phyloP scores from a whole-genome alignment of 139 green algal species.

The Limnomonas spitsbergensis region DNA sequence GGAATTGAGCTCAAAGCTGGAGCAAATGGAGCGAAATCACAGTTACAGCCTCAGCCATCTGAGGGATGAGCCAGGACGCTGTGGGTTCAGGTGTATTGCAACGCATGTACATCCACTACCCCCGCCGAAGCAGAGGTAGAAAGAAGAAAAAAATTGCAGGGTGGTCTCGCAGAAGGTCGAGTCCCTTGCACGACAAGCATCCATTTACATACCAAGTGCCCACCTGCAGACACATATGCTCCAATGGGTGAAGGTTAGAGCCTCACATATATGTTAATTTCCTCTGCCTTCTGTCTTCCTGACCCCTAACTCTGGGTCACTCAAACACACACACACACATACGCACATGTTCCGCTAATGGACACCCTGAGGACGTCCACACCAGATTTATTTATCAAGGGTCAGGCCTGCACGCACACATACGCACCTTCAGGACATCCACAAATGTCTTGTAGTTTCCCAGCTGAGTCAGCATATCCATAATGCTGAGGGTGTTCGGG shows the following conservation, averaged over 20 bases:
- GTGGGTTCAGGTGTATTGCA: background rate
- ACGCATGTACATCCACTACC: background rate
- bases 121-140: too few relatives aligned
- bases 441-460: conserved; percentile 50
- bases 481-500: conserved; percentile 29
- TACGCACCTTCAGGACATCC: conserved; percentile 46
- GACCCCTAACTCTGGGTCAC: background rate
- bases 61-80: background rate
- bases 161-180: too few relatives aligned
- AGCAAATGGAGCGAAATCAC: background rate
- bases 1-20: background rate
- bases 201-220: too few relatives aligned
- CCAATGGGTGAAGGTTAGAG: background rate
- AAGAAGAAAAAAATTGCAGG: too few relatives aligned
- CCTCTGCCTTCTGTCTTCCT: background rate
- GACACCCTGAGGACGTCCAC: background rate
- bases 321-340: background rate
- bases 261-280: background rate
- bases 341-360: background rate
- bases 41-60: background rate
- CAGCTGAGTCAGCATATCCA: conserved; percentile 43
- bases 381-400: background rate
- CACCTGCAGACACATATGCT: too few relatives aligned
- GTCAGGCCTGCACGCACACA: background rate
- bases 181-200: background rate